Evolutionary conservation across 2,329 filamentous ascomycete species (phyloP).

Genomic region (Curvularia sp.): DNA sequence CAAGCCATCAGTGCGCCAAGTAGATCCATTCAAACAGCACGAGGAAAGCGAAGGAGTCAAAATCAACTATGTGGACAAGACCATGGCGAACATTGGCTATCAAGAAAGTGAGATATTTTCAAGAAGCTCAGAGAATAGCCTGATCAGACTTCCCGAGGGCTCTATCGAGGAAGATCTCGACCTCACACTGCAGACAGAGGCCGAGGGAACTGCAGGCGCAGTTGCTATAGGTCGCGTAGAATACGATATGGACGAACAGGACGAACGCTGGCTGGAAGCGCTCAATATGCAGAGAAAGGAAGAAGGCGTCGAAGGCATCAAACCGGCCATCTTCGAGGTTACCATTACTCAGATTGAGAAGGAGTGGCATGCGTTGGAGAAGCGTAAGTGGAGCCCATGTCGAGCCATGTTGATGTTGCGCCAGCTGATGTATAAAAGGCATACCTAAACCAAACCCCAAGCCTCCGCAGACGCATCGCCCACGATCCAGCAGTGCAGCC

Average conservation of each 20-base stretch:
- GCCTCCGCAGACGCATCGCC: slow-evolving; percentile 90
- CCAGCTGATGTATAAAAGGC: slow-evolving; percentile 37
- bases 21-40: slow-evolving; percentile 79
- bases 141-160: slow-evolving; percentile 69
- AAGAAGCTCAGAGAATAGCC: slow-evolving; percentile 71
- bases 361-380: slow-evolving; percentile 96
- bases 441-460: slow-evolving; percentile 98
- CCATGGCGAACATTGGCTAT: slow-evolving; percentile 95
- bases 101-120: slow-evolving; percentile 92
- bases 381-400: slow-evolving; percentile 59
- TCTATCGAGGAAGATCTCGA: slow-evolving; percentile 70
- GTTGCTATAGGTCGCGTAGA: slow-evolving; percentile 78
- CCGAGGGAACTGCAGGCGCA: slow-evolving; percentile 62
- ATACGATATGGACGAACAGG: slow-evolving; percentile 99
- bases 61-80: slow-evolving; percentile 91
- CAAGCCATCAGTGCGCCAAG: slow-evolving; percentile 75
- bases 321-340: slow-evolving; percentile 93
- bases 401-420: background rate
- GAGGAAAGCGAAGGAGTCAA: slow-evolving; percentile 87
- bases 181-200: slow-evolving; percentile 64
- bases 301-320: slow-evolving; percentile 80
- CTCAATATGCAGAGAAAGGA: slow-evolving; percentile 80
- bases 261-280: slow-evolving; percentile 91
- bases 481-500: slow-evolving; percentile 89
- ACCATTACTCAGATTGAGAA: slow-evolving; percentile 99